These are phyloP conservation scores for Sphagnum magellanicum DNA, from an alignment of 228 moss, liverwort and hornwort genomes.

Conservation along the genomic window DNA sequence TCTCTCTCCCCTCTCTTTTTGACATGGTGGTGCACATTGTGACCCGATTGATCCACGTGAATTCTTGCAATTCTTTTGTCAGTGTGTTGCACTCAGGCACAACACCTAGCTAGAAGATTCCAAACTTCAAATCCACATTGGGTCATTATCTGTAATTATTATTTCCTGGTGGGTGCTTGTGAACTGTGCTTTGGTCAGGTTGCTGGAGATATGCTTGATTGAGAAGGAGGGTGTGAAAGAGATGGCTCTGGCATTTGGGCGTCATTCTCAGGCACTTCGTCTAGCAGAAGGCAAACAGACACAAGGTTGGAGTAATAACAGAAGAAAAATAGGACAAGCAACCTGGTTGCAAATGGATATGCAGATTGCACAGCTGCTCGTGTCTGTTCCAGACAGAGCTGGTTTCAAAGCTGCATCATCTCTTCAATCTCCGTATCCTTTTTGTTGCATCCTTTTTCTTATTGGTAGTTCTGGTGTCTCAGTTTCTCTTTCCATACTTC, in stretches of 20 bases:
- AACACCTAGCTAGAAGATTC: not conserved
- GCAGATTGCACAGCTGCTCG: constrained; percentile 65
- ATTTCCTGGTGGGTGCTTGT: not conserved
- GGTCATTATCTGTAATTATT: not conserved
- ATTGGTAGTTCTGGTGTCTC: not conserved
- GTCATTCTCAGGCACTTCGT: constrained; percentile 14
- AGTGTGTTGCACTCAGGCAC: not conserved
- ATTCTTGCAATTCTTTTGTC: not conserved
- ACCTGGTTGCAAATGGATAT: constrained; percentile 31
- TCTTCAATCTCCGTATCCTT: constrained; percentile 71
- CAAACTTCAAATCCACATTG: not conserved
- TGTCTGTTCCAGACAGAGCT: constrained; percentile 73
- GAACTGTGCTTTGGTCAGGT: constrained; percentile 23
- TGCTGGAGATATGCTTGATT: constrained; percentile 58
- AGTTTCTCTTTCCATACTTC: not conserved
- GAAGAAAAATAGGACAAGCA: constrained; percentile 22
- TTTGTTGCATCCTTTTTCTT: not conserved
- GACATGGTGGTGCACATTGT: no score
- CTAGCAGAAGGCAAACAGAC: constrained; percentile 6
- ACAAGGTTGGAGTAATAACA: constrained; percentile 11
- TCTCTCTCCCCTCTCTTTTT: no score
- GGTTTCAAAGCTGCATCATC: constrained; percentile 42
- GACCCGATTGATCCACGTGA: no score
- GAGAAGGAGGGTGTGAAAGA: constrained; percentile 57
- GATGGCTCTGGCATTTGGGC: constrained; percentile 52